Evolutionary conservation across 2,329 filamentous ascomycete genomes (phyloP).

Genomic region (Penicillium thymicola): DNA sequence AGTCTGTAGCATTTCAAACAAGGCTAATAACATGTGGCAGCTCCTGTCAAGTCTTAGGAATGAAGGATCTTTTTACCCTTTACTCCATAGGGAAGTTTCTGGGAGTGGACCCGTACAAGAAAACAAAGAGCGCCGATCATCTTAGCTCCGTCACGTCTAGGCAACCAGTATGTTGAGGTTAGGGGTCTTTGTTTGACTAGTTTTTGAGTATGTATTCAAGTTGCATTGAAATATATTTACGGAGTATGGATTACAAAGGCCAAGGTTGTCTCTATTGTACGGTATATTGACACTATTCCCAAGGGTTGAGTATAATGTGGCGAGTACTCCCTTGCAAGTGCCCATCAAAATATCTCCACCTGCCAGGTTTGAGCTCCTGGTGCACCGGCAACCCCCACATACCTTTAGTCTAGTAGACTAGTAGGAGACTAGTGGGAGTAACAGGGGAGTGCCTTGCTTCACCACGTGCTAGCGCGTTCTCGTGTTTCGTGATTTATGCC

Average conservation of each 20-base stretch:
- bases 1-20: background rate
- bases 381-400: constrained; percentile 5
- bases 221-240: background rate
- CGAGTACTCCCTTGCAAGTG: constrained; percentile 7
- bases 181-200: background rate
- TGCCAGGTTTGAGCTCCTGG: background rate
- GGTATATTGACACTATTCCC: background rate
- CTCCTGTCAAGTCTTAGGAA: constrained; percentile 11
- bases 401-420: background rate
- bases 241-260: background rate
- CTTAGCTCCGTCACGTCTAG: constrained; percentile 11
- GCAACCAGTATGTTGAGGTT: background rate
- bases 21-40: background rate
- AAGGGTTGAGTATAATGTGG: constrained; percentile 6
- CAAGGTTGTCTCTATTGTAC: background rate
- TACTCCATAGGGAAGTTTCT: constrained; percentile 11
- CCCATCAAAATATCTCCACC: background rate
- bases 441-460: background rate
- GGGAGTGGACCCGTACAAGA: constrained; percentile 9
- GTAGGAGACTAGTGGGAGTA: background rate
- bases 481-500: background rate
- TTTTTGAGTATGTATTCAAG: background rate
- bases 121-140: constrained; percentile 13
- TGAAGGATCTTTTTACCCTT: constrained; percentile 10
- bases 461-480: constrained; percentile 8